phyloP scores from a whole-genome alignment of 805 yeast genomes.

The Pichia paraexigua region DNA sequence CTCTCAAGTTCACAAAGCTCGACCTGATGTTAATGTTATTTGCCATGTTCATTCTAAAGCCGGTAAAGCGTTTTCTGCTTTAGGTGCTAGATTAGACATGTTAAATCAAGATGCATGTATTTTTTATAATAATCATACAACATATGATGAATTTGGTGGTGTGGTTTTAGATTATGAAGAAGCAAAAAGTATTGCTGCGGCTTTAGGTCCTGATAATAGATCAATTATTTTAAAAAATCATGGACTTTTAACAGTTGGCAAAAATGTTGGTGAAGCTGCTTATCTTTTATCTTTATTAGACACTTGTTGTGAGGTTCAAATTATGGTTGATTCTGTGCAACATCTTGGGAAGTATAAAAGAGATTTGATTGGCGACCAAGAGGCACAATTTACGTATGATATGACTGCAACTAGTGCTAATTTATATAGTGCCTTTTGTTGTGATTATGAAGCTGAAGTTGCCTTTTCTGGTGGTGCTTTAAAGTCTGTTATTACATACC shows the following conservation, averaged over 20 bases:
- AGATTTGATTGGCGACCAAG: conserved; percentile 1
- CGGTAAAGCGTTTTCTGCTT: conserved; percentile 58
- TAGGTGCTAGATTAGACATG: conserved; percentile 66
- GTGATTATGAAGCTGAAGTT: conserved; percentile 5
- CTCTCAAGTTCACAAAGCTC: conserved; percentile 54
- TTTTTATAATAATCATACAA: conserved; percentile 58
- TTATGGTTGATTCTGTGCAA: conserved; percentile 45
- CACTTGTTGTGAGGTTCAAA: conserved; percentile 55
- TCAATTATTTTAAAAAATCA: conserved; percentile 59
- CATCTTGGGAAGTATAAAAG: neutral
- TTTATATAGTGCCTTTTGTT: conserved; percentile 2
- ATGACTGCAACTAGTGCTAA: conserved; percentile 1
- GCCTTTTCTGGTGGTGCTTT: neutral
- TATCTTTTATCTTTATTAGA: conserved; percentile 51
- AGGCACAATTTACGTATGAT: conserved; percentile 2
- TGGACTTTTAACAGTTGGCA: conserved; percentile 63
- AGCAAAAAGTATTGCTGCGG: conserved; percentile 51
- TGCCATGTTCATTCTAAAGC: conserved; percentile 60
- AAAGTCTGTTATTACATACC: neutral
- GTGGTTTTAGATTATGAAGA: conserved; percentile 62
- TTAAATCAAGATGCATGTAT: conserved; percentile 68
- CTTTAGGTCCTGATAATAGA: conserved; percentile 50
- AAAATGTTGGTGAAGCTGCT: conserved; percentile 60
- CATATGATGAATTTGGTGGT: conserved; percentile 66
- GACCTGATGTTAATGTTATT: conserved; percentile 65